Base-by-base conservation (phyloP, 2,329 filamentous ascomycete genomes). In the Cyphellophora attinorum region DNA sequence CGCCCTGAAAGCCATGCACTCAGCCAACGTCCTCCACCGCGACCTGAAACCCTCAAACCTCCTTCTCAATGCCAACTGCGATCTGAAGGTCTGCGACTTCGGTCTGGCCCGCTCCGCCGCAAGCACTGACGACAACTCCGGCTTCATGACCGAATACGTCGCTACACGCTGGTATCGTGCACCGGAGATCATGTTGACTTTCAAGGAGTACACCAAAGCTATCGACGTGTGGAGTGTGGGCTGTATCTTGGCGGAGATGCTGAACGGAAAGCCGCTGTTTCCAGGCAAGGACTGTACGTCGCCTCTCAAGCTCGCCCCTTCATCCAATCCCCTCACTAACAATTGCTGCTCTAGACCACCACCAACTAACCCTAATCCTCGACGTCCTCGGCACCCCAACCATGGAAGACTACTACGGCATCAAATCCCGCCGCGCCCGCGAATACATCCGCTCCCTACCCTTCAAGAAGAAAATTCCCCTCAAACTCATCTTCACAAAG, bases 71-170 rank as follows among this genome's bases (percentile, higher is more conserved):
- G 91, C 91, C 54, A 98, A 98, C 64, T 98, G 91, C 63, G 91
- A 98, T 65, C 72, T 98, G 50, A 98, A 98, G 65, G 91, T 98
- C 50, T 98, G 91, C 65, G 91, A 98, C 61, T 98, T 98, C 55
- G 91, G 91, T 56, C 76, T 98, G 38, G 91, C 91, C 31, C 80
- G 88, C 54, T 96, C 89, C 6, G 91, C 91, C 10, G 91, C 91
- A 6, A 95, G 89, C 6, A 93, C 93, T 49, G 91, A 98, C 56
- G 91, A 98, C 62, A 98, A 98, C 65, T 95, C 89, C n/a, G 91
- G 91, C 14, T 98, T 98, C 75, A 98, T 98, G 91, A 98, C 91
- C 11, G 91, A 98, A 93, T 98, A 98, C 59, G 91, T 98, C 38
- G 91, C 91, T 33, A 98, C 91, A 30, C 81, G 91, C 54, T 98